A percentile compares a stretch with the other conserved stretches of the same genome.
Conservation (phyloP, 1,284 basidiomycete species). For the Ustilago tritici region DNA sequence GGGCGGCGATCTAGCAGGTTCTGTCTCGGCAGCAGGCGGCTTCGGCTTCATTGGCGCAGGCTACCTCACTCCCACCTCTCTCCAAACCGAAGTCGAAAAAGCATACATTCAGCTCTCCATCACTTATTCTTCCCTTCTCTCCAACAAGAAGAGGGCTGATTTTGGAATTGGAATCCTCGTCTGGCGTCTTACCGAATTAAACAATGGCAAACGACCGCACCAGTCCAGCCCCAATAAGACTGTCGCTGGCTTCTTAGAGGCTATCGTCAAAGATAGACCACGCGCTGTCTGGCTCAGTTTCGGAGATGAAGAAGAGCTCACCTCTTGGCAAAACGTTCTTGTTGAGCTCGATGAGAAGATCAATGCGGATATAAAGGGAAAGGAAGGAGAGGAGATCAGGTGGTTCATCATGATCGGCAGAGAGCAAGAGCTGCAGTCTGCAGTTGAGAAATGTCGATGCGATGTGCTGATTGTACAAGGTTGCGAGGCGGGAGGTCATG, state of each 20-base stretch:
- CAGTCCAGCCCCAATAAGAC: constrained; percentile 9
- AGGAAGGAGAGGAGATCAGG: constrained; percentile 37
- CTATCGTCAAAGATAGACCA: constrained; percentile 48
- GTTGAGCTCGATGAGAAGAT: constrained; percentile 44
- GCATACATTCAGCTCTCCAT: constrained; percentile 36
- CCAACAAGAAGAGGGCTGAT: constrained; percentile 30
- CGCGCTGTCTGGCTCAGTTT: constrained; percentile 65
- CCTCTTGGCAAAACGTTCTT: constrained; percentile 48
- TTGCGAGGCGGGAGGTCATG: constrained; percentile 65
- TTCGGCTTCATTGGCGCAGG: constrained; percentile 68
- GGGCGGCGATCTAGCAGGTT: constrained; percentile 59
- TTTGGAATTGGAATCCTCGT: constrained; percentile 65
- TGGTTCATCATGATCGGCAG: constrained; percentile 60
- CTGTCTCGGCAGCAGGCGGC: constrained; percentile 60
- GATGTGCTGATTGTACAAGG: constrained; percentile 64
- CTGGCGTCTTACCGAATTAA: constrained; percentile 58
- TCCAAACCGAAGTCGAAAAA: constrained; percentile 45
- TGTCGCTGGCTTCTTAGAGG: constrained; percentile 49
- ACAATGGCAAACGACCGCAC: constrained; percentile 37
- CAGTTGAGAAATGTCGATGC: constrained; percentile 49
- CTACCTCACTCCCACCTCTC: constrained; percentile 41
- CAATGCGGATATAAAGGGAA: constrained; percentile 29
- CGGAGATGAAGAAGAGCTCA: constrained; percentile 53
- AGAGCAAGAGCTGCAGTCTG: constrained; percentile 47
- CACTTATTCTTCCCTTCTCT: constrained; percentile 15